Conservation (phyloP, 2,329 filamentous ascomycete genomes). For the Fusarium albosuccineum region DNA sequence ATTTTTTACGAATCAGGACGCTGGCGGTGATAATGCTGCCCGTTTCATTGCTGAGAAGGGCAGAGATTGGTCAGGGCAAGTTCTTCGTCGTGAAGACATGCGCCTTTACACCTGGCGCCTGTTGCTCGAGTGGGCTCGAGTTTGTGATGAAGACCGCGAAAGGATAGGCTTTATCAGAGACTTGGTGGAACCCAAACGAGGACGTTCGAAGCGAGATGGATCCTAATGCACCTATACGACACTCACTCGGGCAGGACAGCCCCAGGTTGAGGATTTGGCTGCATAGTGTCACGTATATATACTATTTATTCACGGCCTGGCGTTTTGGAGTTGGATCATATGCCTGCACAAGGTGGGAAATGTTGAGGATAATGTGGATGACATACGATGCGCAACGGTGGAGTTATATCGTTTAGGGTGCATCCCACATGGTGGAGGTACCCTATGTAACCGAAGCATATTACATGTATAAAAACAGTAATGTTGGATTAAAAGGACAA, state of each 20-base stretch:
- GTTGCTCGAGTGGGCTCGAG: conserved; percentile 68
- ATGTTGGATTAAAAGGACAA: conserved; percentile 27
- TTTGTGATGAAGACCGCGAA: conserved; percentile 61
- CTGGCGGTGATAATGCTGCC: conserved; percentile 66
- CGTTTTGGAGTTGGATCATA: conserved; percentile 41
- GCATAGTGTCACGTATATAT: conserved; percentile 32
- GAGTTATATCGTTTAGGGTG: conserved; percentile 1
- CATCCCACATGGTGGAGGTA: conserved; percentile 21
- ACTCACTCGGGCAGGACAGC: conserved; percentile 4
- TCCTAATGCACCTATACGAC: conserved; percentile 26
- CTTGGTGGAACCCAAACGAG: conserved; percentile 45
- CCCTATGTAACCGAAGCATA: conserved; percentile 20
- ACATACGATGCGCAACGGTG: conserved; percentile 11
- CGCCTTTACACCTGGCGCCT: conserved; percentile 73
- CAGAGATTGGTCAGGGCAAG: conserved; percentile 71
- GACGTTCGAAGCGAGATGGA: conserved; percentile 12
- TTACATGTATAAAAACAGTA: conserved; percentile 20
- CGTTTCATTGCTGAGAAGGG: conserved; percentile 70
- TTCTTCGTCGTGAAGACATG: conserved; percentile 75
- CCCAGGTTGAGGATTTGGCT: conserved; percentile 1
- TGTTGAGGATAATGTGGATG: conserved; percentile 33
- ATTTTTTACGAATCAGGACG: conserved; percentile 70
- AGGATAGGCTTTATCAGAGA: conserved; percentile 61
- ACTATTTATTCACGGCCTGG: conserved; percentile 45
- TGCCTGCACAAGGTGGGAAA: conserved; percentile 10